Evolutionary conservation across 1,284 basidiomycete species (phyloP).

Genomic region (Moesziomyces sp.): DNA sequence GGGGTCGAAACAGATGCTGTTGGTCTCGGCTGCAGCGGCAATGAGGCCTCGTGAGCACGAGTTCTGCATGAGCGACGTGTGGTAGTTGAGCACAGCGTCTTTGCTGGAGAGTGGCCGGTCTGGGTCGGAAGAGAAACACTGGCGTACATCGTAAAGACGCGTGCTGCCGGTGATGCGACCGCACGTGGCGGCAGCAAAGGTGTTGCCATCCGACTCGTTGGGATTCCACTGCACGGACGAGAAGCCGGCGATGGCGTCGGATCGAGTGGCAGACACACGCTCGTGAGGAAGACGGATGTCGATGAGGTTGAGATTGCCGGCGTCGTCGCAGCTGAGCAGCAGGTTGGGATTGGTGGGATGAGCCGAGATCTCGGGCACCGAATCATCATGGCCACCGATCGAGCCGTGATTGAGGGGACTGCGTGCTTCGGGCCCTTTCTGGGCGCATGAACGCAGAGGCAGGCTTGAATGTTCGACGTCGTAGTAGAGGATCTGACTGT

Average conservation of each 20-base stretch:
- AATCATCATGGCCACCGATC: slow-evolving; percentile 31
- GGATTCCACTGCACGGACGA: slow-evolving; percentile 44
- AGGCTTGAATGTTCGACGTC: slow-evolving; percentile 38
- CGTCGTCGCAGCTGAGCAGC: slow-evolving; percentile 37
- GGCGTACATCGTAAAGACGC: slow-evolving; percentile 38
- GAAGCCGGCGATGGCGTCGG: slow-evolving; percentile 20
- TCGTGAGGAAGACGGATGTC: slow-evolving; percentile 28
- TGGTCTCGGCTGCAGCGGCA: slow-evolving; percentile 34
- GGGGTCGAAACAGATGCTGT: slow-evolving; percentile 39
- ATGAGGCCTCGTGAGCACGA: slow-evolving; percentile 21
- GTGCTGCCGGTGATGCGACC: slow-evolving; percentile 32
- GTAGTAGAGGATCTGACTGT: slow-evolving; percentile 37
- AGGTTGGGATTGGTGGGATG: slow-evolving; percentile 34
- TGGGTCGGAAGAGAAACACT: slow-evolving; percentile 18
- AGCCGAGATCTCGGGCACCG: slow-evolving; percentile 27
- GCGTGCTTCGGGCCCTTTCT: neutral
- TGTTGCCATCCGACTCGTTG: slow-evolving; percentile 37
- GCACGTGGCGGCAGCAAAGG: slow-evolving; percentile 39
- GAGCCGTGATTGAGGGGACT: slow-evolving; percentile 11
- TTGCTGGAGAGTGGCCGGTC: slow-evolving; percentile 23
- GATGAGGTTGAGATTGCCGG: slow-evolving; percentile 25
- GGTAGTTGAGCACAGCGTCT: slow-evolving; percentile 31
- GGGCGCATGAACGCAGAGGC: slow-evolving; percentile 9
- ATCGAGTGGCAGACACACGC: slow-evolving; percentile 13
- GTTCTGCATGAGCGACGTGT: slow-evolving; percentile 31